Percentiles rank a stretch among this genome's conserved stretches.
Evolutionary conservation across 257 asterid species (phyloP).

Genomic region (Verbena officinalis): DNA sequence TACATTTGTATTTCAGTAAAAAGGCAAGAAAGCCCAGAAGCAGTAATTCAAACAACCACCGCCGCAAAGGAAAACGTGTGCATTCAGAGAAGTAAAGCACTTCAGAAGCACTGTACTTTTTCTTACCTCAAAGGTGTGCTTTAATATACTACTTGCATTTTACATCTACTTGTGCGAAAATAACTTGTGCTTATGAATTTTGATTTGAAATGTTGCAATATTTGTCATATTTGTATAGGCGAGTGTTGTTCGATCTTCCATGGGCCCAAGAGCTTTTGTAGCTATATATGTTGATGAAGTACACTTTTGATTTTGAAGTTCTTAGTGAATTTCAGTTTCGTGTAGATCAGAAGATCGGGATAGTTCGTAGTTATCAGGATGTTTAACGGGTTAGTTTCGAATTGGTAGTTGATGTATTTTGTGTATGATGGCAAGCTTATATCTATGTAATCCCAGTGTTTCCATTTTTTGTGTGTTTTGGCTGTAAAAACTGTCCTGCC

Average conservation of each 20-base stretch:
- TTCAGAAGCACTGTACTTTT: slow-evolving; percentile 15
- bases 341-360: slow-evolving; percentile 30
- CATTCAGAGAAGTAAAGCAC: slow-evolving; percentile 45
- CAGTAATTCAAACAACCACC: slow-evolving; percentile 37
- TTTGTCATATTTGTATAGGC: slow-evolving; percentile 27
- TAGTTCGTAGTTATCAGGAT: slow-evolving; percentile 33
- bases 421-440: slow-evolving; percentile 31
- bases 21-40: slow-evolving; percentile 39
- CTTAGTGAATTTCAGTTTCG: slow-evolving; percentile 28
- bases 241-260: slow-evolving; percentile 5
- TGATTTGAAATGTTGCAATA: background rate
- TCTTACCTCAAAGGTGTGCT: slow-evolving; percentile 28
- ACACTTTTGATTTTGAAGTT: slow-evolving; percentile 30
- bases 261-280: slow-evolving; percentile 13
- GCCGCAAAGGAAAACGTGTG: slow-evolving; percentile 55
- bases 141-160: background rate
- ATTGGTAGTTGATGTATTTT: slow-evolving; percentile 25
- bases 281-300: slow-evolving; percentile 26
- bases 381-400: slow-evolving; percentile 28
- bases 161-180: background rate
- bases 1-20: no score
- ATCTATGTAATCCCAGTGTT: slow-evolving; percentile 21
- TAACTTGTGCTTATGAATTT: slow-evolving; percentile 8
- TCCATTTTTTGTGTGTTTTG: slow-evolving; percentile 15
- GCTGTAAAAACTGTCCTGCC: slow-evolving; percentile 7